Conservation (phyloP, 108 stramenopile species). For the Stephanodiscus minutulus region DNA sequence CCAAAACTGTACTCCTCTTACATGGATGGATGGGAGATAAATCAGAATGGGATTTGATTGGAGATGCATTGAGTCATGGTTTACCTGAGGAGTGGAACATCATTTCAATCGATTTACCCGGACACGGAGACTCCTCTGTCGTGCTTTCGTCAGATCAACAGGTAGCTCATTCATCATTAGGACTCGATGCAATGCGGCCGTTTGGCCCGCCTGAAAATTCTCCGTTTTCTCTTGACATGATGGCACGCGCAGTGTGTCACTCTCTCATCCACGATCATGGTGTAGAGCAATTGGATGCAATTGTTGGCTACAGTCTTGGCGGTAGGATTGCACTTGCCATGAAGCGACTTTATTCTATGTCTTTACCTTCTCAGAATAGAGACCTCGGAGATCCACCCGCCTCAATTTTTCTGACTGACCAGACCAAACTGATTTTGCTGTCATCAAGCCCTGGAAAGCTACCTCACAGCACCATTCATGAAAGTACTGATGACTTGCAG, state of each 20-base stretch:
- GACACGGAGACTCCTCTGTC: constrained; percentile 63
- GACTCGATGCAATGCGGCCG: constrained; percentile 26
- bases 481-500: constrained; percentile 9
- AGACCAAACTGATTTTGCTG: constrained; percentile 47
- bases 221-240: constrained; percentile 49
- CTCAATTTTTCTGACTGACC: constrained; percentile 31
- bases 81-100: constrained; percentile 67
- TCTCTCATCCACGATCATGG: constrained; percentile 58
- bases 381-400: not conserved
- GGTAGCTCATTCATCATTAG: constrained; percentile 39
- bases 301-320: constrained; percentile 84
- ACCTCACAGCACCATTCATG: not conserved
- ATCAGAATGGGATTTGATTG: constrained; percentile 76
- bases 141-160: constrained; percentile 38
- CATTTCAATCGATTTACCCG: constrained; percentile 72
- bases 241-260: constrained; percentile 56
- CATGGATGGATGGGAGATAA: constrained; percentile 92
- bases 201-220: constrained; percentile 19
- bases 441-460: constrained; percentile 47
- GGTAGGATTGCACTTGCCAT: constrained; percentile 87
- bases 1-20: constrained; percentile 70
- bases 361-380: not conserved
- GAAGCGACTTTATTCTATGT: constrained; percentile 42
- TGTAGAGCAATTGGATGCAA: constrained; percentile 58
- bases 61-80: constrained; percentile 21